These are phyloP conservation scores for Cenococcum geophilum DNA, from an alignment of 495 filamentous ascomycete species.

Conservation along the genomic window DNA sequence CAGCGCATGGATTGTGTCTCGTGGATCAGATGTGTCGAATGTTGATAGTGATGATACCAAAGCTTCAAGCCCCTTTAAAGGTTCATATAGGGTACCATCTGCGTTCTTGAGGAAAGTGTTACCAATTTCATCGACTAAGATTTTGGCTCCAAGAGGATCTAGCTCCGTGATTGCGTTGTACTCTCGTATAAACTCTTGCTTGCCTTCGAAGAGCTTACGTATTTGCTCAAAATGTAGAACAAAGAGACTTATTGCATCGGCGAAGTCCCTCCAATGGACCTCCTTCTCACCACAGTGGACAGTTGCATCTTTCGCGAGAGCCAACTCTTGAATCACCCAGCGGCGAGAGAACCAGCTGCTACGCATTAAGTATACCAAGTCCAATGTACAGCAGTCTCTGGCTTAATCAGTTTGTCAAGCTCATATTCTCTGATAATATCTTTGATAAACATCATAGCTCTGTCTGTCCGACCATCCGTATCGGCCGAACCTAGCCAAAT, in stretches of 20 bases:
- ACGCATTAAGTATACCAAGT: neutral
- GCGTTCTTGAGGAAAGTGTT: slow-evolving; percentile 32
- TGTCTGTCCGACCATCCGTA: neutral
- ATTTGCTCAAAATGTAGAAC: slow-evolving; percentile 1
- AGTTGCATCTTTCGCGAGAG: slow-evolving; percentile 1
- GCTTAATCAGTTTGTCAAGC: neutral
- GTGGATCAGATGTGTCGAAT: slow-evolving; percentile 2
- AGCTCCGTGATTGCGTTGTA: slow-evolving; percentile 27
- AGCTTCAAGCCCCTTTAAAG: slow-evolving; percentile 4
- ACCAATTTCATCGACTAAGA: slow-evolving; percentile 34
- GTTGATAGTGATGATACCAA: slow-evolving; percentile 3
- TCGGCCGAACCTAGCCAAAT: neutral
- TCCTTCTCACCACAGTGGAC: slow-evolving; percentile 3
- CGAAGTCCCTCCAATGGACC: slow-evolving; percentile 3
- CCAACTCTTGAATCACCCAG: slow-evolving; percentile 13
- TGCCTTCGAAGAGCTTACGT: slow-evolving; percentile 1
- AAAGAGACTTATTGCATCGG: slow-evolving; percentile 5
- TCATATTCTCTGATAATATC: neutral
- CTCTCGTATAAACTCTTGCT: slow-evolving; percentile 14
- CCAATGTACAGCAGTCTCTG: neutral
- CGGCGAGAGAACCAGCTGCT: slow-evolving; percentile 2
- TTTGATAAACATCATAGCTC: neutral
- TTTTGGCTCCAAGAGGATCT: slow-evolving; percentile 22
- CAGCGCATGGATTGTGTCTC: slow-evolving; percentile 6
- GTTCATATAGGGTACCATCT: slow-evolving; percentile 15